phyloP scores from a whole-genome alignment of 257 asterid species.

The Echium plantagineum region DNA sequence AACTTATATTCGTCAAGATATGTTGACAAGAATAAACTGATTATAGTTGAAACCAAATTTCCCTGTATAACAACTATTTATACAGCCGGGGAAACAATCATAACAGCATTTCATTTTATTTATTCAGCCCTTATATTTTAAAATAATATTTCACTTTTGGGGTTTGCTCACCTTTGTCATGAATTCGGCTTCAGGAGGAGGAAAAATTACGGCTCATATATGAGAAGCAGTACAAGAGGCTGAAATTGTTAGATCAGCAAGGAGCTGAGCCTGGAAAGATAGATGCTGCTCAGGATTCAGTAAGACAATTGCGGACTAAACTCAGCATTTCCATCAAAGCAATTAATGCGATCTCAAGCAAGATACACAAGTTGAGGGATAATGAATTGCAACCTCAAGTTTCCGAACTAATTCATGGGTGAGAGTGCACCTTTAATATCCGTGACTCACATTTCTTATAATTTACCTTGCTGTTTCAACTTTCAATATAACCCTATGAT shows the following conservation, averaged over 20 bases:
- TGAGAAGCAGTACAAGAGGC: slow-evolving; percentile 64
- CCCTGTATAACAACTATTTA: neutral
- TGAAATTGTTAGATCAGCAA: slow-evolving; percentile 48
- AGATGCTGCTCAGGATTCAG: slow-evolving; percentile 57
- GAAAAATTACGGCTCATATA: slow-evolving; percentile 69
- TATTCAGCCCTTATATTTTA: slow-evolving; percentile 1
- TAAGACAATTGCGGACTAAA: slow-evolving; percentile 49
- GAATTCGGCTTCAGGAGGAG: slow-evolving; percentile 60
- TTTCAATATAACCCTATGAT: neutral
- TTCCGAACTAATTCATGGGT: slow-evolving; percentile 78
- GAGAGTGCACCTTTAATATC: slow-evolving; percentile 15
- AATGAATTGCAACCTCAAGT: slow-evolving; percentile 87
- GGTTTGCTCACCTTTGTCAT: slow-evolving; percentile 2
- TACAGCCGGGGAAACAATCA: neutral
- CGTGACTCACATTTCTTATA: neutral
- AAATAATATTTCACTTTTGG: slow-evolving; percentile 2
- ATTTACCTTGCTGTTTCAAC: neutral
- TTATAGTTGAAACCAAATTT: neutral
- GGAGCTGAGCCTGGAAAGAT: slow-evolving; percentile 84
- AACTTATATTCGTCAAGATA: neutral
- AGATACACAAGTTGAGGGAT: slow-evolving; percentile 83
- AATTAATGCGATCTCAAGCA: slow-evolving; percentile 57
- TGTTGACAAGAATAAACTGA: neutral
- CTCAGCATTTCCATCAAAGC: slow-evolving; percentile 71
- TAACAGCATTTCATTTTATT: neutral